Base-by-base conservation (phyloP, 2,329 filamentous ascomycete genomes). In the Microthyrium microscopicum region DNA sequence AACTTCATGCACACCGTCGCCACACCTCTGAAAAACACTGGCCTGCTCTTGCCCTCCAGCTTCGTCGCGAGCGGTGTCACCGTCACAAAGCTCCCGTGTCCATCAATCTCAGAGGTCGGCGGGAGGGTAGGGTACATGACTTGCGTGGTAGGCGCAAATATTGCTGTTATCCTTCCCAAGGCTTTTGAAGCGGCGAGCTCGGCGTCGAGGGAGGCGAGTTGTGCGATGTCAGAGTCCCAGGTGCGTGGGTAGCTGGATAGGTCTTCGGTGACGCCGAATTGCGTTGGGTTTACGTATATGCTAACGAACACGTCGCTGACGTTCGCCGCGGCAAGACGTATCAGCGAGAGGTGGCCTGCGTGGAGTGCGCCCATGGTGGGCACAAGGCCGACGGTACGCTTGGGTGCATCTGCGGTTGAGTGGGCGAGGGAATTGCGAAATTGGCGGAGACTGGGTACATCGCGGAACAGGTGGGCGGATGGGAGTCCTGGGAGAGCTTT, bases 291-390 rank as follows among this genome's bases (percentile, higher is more conserved):
- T 48, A 98, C 80, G 54, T 87, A 98, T 44, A 95, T 77, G 50
- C 78, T 84, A 36, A 98, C 80, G 40, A 94, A 75, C 36, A 95
- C 80, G 45, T 84, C 70, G 42, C 80, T 77, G 57, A 84, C 89
- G 46, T 92, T 82, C 30, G 66, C 62, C 2, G 85, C 85, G 3
- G 89, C 89, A 44, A 75, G 70, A 38, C 82, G 78, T 47, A 93
- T 78, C 16, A 98, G 68, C 3, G 80, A 79, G 33, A 93, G 58
- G 57, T 98, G 89, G 26, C 89, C 89, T 35, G 74, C 70, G 55
- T 98, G 89, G n/a, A 98, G 68, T 31, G 89, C 89, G 41, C 89
- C 89, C 89, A 98, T 95, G 20, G 89, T 98, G 2, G 89, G 89
- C 22, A 98, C 84, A 19, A 98, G 72, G 38, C 79, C 83, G 37